These are phyloP conservation scores for Chytriomyces confervae DNA, from an alignment of 192 early-diverging fungal genomes.

Conservation along the genomic window DNA sequence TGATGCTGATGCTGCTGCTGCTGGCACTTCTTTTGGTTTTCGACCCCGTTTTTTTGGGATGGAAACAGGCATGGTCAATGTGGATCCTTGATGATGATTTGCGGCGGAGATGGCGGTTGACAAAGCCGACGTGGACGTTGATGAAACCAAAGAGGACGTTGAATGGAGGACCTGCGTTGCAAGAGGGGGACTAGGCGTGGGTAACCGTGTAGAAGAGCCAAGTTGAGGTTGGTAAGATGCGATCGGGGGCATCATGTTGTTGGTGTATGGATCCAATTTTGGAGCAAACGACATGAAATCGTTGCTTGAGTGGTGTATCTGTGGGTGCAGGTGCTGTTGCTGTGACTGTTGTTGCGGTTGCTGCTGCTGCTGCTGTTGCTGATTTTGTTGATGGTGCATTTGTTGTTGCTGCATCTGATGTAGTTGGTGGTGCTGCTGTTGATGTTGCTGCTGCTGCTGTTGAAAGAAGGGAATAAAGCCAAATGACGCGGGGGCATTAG, in stretches of 20 bases:
- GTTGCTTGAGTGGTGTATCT: background rate
- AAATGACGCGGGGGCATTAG: background rate
- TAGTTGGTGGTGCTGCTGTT: background rate
- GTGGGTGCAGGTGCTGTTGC: background rate
- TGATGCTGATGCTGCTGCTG: background rate
- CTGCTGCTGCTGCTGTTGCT: background rate
- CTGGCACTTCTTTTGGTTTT: constrained; percentile 20
- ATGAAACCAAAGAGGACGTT: background rate
- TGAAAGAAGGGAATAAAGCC: constrained; percentile 2
- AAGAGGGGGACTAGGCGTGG: background rate
- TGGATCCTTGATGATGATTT: background rate
- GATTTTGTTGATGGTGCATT: background rate
- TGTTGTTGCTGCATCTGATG: background rate
- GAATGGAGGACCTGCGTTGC: background rate
- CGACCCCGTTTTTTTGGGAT: constrained; percentile 19
- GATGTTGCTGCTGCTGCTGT: background rate
- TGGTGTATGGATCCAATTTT: background rate
- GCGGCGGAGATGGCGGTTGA: background rate
- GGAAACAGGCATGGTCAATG: background rate
- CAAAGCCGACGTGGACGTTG: background rate
- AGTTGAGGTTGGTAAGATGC: background rate
- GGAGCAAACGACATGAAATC: too few relatives aligned
- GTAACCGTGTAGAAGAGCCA: background rate
- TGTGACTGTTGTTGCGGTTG: background rate
- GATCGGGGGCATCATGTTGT: background rate